Conservation (phyloP, 2,329 filamentous ascomycete species). For the Neurospora sp. region DNA sequence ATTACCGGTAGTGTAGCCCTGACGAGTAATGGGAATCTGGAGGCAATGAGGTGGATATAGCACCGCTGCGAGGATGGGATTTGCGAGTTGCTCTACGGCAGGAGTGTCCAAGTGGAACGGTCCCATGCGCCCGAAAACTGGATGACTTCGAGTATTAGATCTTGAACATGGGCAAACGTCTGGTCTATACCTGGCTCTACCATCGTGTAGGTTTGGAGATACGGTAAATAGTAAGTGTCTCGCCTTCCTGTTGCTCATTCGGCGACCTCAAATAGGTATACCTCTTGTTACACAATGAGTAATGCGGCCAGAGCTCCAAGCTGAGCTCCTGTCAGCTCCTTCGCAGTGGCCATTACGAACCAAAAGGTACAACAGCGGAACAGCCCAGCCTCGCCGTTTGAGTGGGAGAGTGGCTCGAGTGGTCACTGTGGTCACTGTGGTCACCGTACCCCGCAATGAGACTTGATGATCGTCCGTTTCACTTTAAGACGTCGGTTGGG, state of each 20-base stretch:
- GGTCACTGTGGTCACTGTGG: background rate
- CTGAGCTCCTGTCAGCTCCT: background rate
- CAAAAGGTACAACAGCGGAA: background rate
- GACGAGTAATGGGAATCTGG: background rate
- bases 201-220: background rate
- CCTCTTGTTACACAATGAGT: background rate
- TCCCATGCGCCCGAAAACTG: background rate
- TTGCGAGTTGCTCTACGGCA: background rate
- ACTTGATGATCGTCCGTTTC: background rate
- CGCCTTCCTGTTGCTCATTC: background rate
- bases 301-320: background rate
- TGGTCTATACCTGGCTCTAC: background rate
- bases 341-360: background rate
- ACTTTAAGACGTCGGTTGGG: background rate
- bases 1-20: background rate
- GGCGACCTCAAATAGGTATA: background rate
- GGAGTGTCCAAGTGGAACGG: background rate
- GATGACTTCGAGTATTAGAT: background rate
- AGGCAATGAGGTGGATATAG: background rate
- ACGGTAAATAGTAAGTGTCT: background rate
- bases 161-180: background rate
- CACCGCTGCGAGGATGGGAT: background rate
- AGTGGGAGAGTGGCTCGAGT: background rate
- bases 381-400: background rate
- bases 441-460: background rate